phyloP scores from a whole-genome alignment of 345 rosid genomes.

The Aquilaria sinensis region DNA sequence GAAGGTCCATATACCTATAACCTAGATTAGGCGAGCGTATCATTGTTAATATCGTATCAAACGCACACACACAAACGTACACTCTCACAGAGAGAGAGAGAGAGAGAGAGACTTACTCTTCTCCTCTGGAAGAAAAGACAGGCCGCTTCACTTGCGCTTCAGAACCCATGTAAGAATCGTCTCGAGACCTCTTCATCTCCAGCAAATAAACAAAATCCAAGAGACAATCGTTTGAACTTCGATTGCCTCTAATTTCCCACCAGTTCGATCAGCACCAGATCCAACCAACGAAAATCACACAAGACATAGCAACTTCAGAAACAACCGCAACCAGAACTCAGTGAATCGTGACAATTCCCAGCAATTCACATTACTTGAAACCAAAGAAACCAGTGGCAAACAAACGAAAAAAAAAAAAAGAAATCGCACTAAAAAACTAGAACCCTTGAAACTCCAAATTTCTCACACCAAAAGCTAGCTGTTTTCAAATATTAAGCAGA shows the following conservation, averaged over 20 bases:
- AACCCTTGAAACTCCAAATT: conserved; percentile 20
- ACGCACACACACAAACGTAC: conserved; percentile 8
- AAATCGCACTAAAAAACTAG: background rate
- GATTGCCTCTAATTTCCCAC: conserved; percentile 21
- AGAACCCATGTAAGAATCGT: conserved; percentile 53
- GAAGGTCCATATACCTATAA: no score
- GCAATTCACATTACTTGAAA: conserved; percentile 35
- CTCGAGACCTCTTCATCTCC: conserved; percentile 81
- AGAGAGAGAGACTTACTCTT: conserved; percentile 45
- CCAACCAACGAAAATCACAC: conserved; percentile 15
- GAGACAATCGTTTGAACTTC: conserved; percentile 31
- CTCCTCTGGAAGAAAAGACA: conserved; percentile 55
- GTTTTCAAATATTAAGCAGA: no score
- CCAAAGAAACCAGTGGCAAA: conserved; percentile 21
- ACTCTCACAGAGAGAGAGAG: background rate
- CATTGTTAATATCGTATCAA: background rate
- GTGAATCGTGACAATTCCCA: conserved; percentile 15
- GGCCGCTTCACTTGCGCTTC: conserved; percentile 45
- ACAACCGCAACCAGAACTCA: conserved; percentile 9
- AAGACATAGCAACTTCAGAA: conserved; percentile 37
- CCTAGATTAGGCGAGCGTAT: no score
- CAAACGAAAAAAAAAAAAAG: background rate
- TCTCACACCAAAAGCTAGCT: conserved; percentile 11
- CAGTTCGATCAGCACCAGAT: conserved; percentile 15
- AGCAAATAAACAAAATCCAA: conserved; percentile 13